Conservation (phyloP, 1,139 yeast genomes). For the Debaryomyces fabryi region DNA sequence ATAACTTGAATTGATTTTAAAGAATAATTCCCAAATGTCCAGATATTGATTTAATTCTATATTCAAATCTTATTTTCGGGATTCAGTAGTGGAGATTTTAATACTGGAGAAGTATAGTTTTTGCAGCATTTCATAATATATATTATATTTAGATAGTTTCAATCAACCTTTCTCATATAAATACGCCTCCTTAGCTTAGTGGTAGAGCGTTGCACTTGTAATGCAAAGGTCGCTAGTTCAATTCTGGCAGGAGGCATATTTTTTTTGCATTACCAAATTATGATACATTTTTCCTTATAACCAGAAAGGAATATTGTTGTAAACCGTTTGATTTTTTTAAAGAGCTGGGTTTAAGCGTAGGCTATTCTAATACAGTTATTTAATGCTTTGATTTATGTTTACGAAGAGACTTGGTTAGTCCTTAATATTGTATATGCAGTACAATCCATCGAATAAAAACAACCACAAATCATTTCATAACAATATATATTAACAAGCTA, state of each 20-base stretch:
- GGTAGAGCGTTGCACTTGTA: slow-evolving; percentile 97
- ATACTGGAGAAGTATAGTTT: too few species aligned
- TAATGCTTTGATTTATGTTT: too few species aligned
- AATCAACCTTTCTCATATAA: not conserved
- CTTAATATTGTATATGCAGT: not conserved
- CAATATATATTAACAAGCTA: not conserved
- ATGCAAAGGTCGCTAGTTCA: slow-evolving; percentile 95
- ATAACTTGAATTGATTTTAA: too few species aligned
- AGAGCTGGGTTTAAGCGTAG: too few species aligned
- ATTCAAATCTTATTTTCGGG: too few species aligned
- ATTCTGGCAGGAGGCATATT: slow-evolving; percentile 84
- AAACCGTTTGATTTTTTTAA: too few species aligned
- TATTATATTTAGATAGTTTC: not conserved
- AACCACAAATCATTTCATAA: slow-evolving; percentile 3
- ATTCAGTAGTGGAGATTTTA: too few species aligned
- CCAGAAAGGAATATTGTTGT: too few species aligned
- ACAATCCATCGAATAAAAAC: not conserved
- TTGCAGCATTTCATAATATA: not conserved
- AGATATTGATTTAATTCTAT: too few species aligned
- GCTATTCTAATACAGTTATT: too few species aligned
- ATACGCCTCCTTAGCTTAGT: slow-evolving; percentile 81
- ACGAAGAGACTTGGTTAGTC: not conserved
- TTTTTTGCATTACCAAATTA: slow-evolving; percentile 16
- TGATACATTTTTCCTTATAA: too few species aligned
- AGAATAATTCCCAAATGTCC: too few species aligned